Evolutionary conservation across 768 basidiomycete species (phyloP), one percentile per base, ranked within the genome.

Genomic region (Harrya chromipes): DNA sequence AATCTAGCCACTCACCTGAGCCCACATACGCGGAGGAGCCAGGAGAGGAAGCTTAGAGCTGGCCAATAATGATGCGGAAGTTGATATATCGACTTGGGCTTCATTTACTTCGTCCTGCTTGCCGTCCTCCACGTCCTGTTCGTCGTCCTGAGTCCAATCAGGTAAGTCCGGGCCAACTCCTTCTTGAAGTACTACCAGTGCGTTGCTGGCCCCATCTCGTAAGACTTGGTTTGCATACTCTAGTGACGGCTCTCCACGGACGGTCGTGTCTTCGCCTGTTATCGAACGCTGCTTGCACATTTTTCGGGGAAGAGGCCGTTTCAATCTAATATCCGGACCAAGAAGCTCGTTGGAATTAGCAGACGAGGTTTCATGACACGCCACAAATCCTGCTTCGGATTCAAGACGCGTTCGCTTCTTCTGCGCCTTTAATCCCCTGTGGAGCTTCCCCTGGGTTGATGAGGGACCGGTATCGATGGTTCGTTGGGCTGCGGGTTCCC

Each of bases 21-120:
- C 75, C 77, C 77, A 78, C 23, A 78, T 72, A 5, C 54, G 70
- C 3, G 77, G 78, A 19, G 21, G 10, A 39, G 37, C 51, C 8
- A 64, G 60, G 26, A 73, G 47, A 12, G 38, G 54, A 16, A 60
- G 64, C 43, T 66, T 72, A 13, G 27, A 27, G n/a, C 10, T 41
- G 13, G 36, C 19, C 4, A 19, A 43, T 6, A 37, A 21, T 12
- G 34, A 29, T 8, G 10, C 23, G n/a, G 47, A 34, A 24, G 37
- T 16, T 27, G 42, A 23, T 20, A 64, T 27, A 13, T 49, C 41
- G n/a, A 52, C 48, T 33, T 66, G 64, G 17, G 38, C 47, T 6
- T 54, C 44, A 13, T 38, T 43, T 21, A 26, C 41, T 40, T 56
- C 53, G 8, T 52, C 53, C 34, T 40, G 12, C 44, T 60, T 49